A percentile compares a stretch with the other conserved stretches of the same genome.
These are phyloP conservation scores for Closterium sp. DNA, from an alignment of 139 green algal genomes.

Conservation along the genomic window DNA sequence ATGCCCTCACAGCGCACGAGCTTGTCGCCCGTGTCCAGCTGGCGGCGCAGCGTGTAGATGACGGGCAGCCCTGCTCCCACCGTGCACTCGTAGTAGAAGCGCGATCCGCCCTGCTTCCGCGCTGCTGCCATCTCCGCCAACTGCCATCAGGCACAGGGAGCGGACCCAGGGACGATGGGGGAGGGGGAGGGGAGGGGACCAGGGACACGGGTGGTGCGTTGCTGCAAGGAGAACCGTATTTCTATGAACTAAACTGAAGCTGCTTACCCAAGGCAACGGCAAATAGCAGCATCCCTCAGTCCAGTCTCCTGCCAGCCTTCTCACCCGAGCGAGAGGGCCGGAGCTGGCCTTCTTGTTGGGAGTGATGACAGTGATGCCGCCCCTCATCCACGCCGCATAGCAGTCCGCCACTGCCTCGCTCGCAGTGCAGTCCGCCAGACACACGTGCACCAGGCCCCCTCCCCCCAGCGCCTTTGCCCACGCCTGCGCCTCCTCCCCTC, in stretches of 20 bases:
- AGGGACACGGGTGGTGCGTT: too few species aligned
- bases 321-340: conserved; percentile 67
- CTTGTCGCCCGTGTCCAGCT: conserved; percentile 85
- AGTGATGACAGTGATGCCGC: conserved; percentile 68
- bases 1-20: conserved; percentile 75
- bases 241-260: too few species aligned
- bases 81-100: conserved; percentile 73
- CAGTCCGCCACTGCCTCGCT: conserved; percentile 62
- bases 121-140: not conserved
- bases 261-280: too few species aligned
- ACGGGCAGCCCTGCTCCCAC: conserved; percentile 92
- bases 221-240: too few species aligned
- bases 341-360: conserved; percentile 90
- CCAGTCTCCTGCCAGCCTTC: not conserved
- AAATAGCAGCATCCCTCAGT: too few species aligned
- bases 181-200: too few species aligned
- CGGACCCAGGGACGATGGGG: too few species aligned
- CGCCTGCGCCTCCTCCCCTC: not conserved
- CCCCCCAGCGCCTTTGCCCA: not conserved
- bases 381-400: conserved; percentile 77
- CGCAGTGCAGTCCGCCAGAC: conserved; percentile 94
- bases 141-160: not conserved
- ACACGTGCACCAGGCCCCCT: conserved; percentile 70
- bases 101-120: not conserved
- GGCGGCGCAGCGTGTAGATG: conserved; percentile 86